Evolutionary conservation across 805 yeast genomes (phyloP).

Genomic region (Maudiozyma pseudohumilis): DNA sequence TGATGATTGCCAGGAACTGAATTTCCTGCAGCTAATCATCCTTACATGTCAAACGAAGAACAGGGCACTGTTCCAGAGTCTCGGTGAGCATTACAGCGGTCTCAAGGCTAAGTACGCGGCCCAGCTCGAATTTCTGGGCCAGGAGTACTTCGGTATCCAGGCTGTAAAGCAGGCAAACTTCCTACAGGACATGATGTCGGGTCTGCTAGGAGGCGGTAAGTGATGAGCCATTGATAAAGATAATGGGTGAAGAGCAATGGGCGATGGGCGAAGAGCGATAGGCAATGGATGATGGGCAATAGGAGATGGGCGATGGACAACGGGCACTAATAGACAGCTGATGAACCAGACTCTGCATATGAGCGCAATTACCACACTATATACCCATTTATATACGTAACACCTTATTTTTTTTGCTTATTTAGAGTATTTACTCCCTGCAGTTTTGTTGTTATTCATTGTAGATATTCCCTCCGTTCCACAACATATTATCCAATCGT

Average conservation of each 20-base stretch:
- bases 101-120: conserved; percentile 19
- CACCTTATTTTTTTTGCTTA: background rate
- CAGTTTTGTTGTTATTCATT: background rate
- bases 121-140: conserved; percentile 50
- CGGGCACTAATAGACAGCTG: too few relatives aligned
- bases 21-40: conserved; percentile 60
- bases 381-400: background rate
- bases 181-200: conserved; percentile 69
- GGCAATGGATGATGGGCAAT: too few relatives aligned
- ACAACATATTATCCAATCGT: too few relatives aligned
- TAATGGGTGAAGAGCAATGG: too few relatives aligned
- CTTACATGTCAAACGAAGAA: conserved; percentile 46
- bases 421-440: background rate
- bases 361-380: too few relatives aligned
- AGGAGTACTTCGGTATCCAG: conserved; percentile 48
- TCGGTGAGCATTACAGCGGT: conserved; percentile 41
- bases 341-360: too few relatives aligned
- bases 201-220: conserved; percentile 35
- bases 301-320: too few relatives aligned
- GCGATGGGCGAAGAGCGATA: too few relatives aligned
- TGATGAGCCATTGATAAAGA: background rate
- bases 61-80: conserved; percentile 42
- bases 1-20: conserved; percentile 38
- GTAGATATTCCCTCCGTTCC: too few relatives aligned
- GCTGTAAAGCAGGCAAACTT: conserved; percentile 45